These are phyloP conservation scores for Cicer judaicum DNA, from an alignment of 306 rosid genomes.

Conservation along the genomic window DNA sequence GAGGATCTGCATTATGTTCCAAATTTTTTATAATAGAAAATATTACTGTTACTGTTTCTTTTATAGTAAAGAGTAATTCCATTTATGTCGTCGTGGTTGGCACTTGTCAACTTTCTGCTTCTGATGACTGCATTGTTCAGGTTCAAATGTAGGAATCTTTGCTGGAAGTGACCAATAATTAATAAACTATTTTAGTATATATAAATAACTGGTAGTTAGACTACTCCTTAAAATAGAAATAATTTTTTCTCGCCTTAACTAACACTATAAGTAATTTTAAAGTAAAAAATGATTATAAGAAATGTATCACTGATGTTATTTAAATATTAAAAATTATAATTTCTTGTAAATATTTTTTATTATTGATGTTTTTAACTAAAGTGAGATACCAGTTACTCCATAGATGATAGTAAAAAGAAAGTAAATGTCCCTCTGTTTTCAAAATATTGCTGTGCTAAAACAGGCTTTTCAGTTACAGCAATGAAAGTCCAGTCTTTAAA, in stretches of 20 bases:
- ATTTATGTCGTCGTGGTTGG: conserved; percentile 17
- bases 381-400: background rate
- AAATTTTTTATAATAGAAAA: conserved; percentile 38
- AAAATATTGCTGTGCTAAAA: background rate
- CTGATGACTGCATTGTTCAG: conserved; percentile 18
- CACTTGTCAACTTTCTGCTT: conserved; percentile 25
- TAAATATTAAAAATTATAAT: background rate
- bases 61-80: conserved; percentile 29
- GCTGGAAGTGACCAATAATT: background rate
- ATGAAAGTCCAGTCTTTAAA: background rate
- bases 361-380: background rate
- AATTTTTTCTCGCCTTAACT: background rate
- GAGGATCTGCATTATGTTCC: conserved; percentile 39
- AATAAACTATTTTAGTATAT: background rate
- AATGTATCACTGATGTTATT: background rate
- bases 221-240: background rate
- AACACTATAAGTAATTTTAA: background rate
- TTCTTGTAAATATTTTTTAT: background rate
- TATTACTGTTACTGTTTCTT: conserved; percentile 39
- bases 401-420: background rate
- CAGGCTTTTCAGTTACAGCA: background rate
- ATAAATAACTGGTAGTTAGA: background rate
- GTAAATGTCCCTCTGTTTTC: too few relatives aligned
- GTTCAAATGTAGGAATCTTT: conserved; percentile 15
- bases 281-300: background rate